These are phyloP conservation scores for Nidularia pulvinata DNA, from an alignment of 768 basidiomycete genomes.

Conservation along the genomic window DNA sequence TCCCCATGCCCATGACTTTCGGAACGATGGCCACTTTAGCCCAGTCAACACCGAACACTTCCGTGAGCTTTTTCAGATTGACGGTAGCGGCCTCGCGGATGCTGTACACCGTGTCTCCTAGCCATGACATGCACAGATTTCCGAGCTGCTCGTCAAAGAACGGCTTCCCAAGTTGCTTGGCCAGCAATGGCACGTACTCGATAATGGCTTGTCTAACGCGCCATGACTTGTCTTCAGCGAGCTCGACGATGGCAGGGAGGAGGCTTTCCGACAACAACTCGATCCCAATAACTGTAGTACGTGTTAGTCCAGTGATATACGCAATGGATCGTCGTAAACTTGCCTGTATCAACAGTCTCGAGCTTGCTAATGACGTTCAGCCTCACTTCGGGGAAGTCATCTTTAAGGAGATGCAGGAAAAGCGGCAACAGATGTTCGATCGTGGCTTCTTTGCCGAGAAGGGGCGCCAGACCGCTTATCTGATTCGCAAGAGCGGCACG, in stretches of 20 bases:
- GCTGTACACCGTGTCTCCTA: conserved; percentile 97
- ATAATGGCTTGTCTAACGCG: conserved; percentile 99
- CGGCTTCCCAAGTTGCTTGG: conserved; percentile 93
- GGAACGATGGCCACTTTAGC: conserved; percentile 92
- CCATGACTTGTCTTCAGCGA: conserved; percentile 99
- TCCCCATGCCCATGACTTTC: conserved; percentile 96
- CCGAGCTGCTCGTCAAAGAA: conserved; percentile 99
- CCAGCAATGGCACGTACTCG: conserved; percentile 98
- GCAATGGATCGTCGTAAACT: conserved; percentile 15
- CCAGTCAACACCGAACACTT: conserved; percentile 99
- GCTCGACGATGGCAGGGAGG: conserved; percentile 95
- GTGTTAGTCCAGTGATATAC: conserved; percentile 6
- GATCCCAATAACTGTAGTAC: conserved; percentile 88
- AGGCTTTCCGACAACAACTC: conserved; percentile 93
- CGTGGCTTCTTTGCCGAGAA: conserved; percentile 91
- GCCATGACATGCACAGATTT: conserved; percentile 98
- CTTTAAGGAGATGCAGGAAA: conserved; percentile 95
- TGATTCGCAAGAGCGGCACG: conserved; percentile 95
- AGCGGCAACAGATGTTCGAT: conserved; percentile 96
- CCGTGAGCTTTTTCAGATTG: conserved; percentile 95
- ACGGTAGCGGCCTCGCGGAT: conserved; percentile 98
- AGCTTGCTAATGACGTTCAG: conserved; percentile 98
- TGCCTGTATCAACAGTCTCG: conserved; percentile 92
- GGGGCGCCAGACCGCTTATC: conserved; percentile 94
- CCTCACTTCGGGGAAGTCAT: conserved; percentile 98